Base-by-base conservation (phyloP, 164 flowering plant genomes). In the Euptelea pleiosperma region DNA sequence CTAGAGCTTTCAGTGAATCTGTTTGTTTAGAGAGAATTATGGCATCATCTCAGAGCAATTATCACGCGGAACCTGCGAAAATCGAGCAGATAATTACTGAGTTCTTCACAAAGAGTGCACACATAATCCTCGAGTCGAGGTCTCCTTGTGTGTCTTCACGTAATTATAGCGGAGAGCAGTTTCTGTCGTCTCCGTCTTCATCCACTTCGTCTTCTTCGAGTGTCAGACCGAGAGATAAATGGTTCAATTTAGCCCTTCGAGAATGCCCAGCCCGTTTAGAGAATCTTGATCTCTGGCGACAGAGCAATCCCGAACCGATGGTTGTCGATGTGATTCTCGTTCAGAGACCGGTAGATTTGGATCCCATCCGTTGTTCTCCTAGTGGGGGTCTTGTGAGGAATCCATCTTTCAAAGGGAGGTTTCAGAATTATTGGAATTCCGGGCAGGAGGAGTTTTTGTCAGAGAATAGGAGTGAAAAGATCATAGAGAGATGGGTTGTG, bases 401-500 rank as follows among this genome's bases (percentile, higher is more conserved):
- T 47, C 56, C 45, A 0, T 78, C 83, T 4, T 52, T 50, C 53
- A 77, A 74, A 47, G 91, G 77, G 40, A 47, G 48, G 40, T 46
- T 55, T 53, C 71, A 67, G 14, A 59, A 26, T 68, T 64, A 39
- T 60, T 78, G 74, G 70, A 77, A 71, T 66, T 70, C 80, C 6
- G 79, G 75, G 40, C 76, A 71, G 57, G 96, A 81, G 21, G 84
- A 76, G 44, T 57, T 69, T 35, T 63, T 66, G 4, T 28, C 42
- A 40, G 83, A 76, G 60, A 40, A 21, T 15, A 78, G 62, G 72
- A 79, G 57, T 48, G 94, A 90, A 55, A 83, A 67, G 74, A 67
- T 90, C 33, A 70, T 90, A 18, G 98, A 93, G 87, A 87, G 98
- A 64, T 93, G 98, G 98, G 56, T 83, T 19, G 73, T 93, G 57